phyloP scores from a whole-genome alignment of 805 yeast genomes.

The Yamadazyma phyllophila region DNA sequence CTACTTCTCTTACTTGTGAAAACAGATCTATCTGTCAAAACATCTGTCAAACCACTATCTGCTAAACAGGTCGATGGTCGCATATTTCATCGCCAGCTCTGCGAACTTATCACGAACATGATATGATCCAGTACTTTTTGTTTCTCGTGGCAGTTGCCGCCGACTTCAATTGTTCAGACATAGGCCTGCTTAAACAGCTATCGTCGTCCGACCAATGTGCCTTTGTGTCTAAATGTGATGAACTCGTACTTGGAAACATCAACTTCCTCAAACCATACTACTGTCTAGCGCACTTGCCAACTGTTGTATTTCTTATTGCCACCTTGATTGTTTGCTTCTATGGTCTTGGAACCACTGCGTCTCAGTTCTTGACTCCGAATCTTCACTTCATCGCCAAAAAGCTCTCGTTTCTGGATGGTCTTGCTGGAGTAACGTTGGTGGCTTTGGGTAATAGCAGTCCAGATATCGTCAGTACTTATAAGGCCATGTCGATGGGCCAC shows the following conservation, averaged over 20 bases:
- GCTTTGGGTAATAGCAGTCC: slow-evolving; percentile 95
- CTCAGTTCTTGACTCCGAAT: slow-evolving; percentile 80
- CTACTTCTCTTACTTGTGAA: neutral
- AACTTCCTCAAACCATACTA: slow-evolving; percentile 35
- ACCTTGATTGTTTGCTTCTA: slow-evolving; percentile 41
- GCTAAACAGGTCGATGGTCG: no score
- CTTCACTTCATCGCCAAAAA: slow-evolving; percentile 60
- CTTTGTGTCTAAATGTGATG: slow-evolving; percentile 25
- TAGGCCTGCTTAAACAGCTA: neutral
- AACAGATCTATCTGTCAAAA: no score
- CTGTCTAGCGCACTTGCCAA: neutral
- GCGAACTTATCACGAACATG: neutral
- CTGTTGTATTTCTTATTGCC: slow-evolving; percentile 17
- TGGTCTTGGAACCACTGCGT: slow-evolving; percentile 73
- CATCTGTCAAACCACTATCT: no score
- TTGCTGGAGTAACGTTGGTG: slow-evolving; percentile 82
- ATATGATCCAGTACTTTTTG: neutral
- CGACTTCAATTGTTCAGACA: neutral
- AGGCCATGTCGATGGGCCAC: slow-evolving; percentile 72
- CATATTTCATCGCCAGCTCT: no score
- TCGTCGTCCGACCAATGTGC: slow-evolving; percentile 31
- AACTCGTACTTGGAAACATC: slow-evolving; percentile 29
- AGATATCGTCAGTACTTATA: slow-evolving; percentile 80
- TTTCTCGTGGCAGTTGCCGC: neutral
- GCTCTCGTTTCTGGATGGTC: slow-evolving; percentile 65